Conservation (phyloP, 345 rosid species). For the Kernera saxatilis region DNA sequence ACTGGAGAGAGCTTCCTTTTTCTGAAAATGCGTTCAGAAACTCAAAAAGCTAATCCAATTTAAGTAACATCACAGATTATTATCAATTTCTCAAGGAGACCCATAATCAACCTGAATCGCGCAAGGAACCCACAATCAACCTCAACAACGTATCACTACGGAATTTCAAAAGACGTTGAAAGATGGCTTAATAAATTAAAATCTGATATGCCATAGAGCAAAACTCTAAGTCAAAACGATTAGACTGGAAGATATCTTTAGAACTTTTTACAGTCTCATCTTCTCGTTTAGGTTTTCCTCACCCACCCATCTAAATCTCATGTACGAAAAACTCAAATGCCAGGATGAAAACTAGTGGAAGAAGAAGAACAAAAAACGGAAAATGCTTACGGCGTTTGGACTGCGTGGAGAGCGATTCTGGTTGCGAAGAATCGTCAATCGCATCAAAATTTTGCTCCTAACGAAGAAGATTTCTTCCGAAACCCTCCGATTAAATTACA, state of each 20-base stretch:
- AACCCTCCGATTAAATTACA: background rate
- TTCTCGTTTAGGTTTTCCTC: background rate
- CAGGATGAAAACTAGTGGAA: too few species aligned
- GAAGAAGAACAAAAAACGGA: background rate
- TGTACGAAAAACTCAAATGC: too few species aligned
- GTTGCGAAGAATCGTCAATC: background rate
- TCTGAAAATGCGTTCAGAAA: slow-evolving; percentile 36
- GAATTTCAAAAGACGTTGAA: background rate
- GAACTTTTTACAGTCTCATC: too few species aligned
- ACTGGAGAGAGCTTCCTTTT: slow-evolving; percentile 44
- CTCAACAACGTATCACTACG: background rate
- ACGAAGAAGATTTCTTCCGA: background rate
- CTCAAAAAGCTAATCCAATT: background rate
- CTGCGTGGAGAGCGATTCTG: slow-evolving; percentile 27
- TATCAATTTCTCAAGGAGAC: background rate
- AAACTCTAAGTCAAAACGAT: background rate
- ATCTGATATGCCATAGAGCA: background rate
- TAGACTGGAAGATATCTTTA: background rate
- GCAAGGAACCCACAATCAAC: background rate
- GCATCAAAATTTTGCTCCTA: background rate
- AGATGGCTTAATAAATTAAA: background rate
- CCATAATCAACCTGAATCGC: background rate
- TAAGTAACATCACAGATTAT: background rate
- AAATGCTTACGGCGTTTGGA: slow-evolving; percentile 14
- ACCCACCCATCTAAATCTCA: background rate